Percentiles rank a stretch among this genome's conserved stretches.
Evolutionary conservation across 768 basidiomycete species (phyloP).

Genomic region (Amyloporia xantha): DNA sequence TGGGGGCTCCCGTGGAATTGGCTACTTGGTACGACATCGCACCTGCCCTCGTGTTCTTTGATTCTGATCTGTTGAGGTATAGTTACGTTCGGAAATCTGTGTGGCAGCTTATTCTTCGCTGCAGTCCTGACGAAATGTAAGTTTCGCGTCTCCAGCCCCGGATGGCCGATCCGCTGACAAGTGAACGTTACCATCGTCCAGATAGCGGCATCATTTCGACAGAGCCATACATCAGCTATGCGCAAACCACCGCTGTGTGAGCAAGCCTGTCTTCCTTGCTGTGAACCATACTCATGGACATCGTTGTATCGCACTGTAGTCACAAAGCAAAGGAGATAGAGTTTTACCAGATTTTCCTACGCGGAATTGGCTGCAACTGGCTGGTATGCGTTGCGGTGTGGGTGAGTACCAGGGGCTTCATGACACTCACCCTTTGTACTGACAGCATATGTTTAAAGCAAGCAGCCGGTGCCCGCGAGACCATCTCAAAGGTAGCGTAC

Average conservation of each 20-base stretch:
- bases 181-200: no score
- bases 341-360: constrained; percentile 71
- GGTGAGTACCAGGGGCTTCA: no score
- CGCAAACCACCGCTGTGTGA: constrained; percentile 51
- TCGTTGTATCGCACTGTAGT: no score
- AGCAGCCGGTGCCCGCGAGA: constrained; percentile 61
- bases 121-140: constrained; percentile 60
- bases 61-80: neutral
- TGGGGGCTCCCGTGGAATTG: constrained; percentile 67
- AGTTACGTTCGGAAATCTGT: constrained; percentile 68
- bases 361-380: constrained; percentile 76
- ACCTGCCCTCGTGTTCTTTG: neutral
- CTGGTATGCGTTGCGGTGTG: constrained; percentile 67
- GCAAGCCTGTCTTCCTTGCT: no score
- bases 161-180: no score
- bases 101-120: constrained; percentile 64
- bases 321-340: constrained; percentile 56
- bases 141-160: no score
- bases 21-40: constrained; percentile 46
- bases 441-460: no score
- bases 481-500: constrained; percentile 62
- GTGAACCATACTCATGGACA: no score
- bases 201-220: constrained; percentile 54
- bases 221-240: constrained; percentile 51
- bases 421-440: no score